Evolutionary conservation across 2,329 filamentous ascomycete genomes (phyloP).

Genomic region (Furcasterigmium furcatum): DNA sequence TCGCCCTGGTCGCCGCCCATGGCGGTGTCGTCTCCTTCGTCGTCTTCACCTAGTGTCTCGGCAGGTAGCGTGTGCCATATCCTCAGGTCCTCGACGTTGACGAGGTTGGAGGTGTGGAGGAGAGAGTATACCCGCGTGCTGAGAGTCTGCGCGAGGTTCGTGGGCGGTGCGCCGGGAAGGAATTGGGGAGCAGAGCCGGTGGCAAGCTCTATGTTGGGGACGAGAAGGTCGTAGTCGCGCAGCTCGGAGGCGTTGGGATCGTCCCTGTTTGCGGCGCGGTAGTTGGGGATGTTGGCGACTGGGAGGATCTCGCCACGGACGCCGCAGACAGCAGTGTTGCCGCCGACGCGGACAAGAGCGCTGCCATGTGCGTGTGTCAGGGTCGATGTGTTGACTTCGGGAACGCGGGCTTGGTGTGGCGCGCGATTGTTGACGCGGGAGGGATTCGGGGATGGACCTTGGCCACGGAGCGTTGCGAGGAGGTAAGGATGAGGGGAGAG

Average conservation of each 20-base stretch:
- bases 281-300: slow-evolving; percentile 70
- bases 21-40: slow-evolving; percentile 25
- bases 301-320: slow-evolving; percentile 82
- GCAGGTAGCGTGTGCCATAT: slow-evolving; percentile 63
- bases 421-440: slow-evolving; percentile 79
- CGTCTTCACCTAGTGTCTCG: slow-evolving; percentile 37
- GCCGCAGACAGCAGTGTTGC: slow-evolving; percentile 93
- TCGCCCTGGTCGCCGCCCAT: slow-evolving; percentile 30
- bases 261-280: slow-evolving; percentile 37
- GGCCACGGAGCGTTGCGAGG: slow-evolving; percentile 76
- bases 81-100: slow-evolving; percentile 65
- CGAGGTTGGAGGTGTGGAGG: slow-evolving; percentile 66
- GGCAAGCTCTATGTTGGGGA: slow-evolving; percentile 89
- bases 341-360: slow-evolving; percentile 81
- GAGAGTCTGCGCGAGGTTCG: slow-evolving; percentile 76
- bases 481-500: slow-evolving; percentile 88
- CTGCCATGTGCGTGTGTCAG: slow-evolving; percentile 88
- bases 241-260: slow-evolving; percentile 40
- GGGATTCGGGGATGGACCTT: slow-evolving; percentile 36
- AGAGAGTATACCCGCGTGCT: slow-evolving; percentile 77
- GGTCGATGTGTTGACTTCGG: slow-evolving; percentile 78
- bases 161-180: slow-evolving; percentile 79
- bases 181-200: slow-evolving; percentile 88
- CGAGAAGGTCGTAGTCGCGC: slow-evolving; percentile 68
- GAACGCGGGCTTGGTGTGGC: slow-evolving; percentile 64